A percentile compares a stretch with the other conserved stretches of the same genome.
Evolutionary conservation across 176 grass and related monocot species (phyloP).

Genomic region (Carex littledalei): DNA sequence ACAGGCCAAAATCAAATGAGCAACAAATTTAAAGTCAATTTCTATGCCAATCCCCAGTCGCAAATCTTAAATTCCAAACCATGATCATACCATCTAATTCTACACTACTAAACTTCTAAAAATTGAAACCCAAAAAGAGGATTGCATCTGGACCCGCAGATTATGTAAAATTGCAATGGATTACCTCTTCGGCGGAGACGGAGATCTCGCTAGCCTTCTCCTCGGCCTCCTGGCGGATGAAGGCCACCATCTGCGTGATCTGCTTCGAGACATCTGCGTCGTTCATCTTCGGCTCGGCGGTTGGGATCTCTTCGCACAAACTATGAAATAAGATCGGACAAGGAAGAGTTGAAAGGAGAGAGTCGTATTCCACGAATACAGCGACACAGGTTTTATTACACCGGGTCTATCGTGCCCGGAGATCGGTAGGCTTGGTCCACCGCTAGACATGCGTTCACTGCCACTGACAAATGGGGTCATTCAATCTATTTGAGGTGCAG

Average conservation of each 20-base stretch:
- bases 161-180: not conserved
- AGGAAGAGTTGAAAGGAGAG: not conserved
- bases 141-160: not conserved
- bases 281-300: constrained; percentile 37
- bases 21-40: not conserved
- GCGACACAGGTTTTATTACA: not conserved
- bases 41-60: not conserved
- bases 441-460: not conserved
- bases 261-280: constrained; percentile 39
- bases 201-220: constrained; percentile 77
- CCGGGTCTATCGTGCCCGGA: not conserved
- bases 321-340: constrained; percentile 10
- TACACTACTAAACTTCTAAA: not conserved
- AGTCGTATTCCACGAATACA: not conserved
- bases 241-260: constrained; percentile 60
- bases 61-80: not conserved
- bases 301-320: not conserved
- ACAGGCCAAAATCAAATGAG: not conserved
- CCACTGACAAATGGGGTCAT: not conserved
- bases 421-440: not conserved
- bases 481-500: not conserved
- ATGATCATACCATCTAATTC: not conserved
- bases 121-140: not conserved
- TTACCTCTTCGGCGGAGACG: constrained; percentile 61
- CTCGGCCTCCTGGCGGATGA: constrained; percentile 61